These are phyloP conservation scores for Flagelloscypha sp. DNA, from an alignment of 768 basidiomycete genomes.

Conservation along the genomic window DNA sequence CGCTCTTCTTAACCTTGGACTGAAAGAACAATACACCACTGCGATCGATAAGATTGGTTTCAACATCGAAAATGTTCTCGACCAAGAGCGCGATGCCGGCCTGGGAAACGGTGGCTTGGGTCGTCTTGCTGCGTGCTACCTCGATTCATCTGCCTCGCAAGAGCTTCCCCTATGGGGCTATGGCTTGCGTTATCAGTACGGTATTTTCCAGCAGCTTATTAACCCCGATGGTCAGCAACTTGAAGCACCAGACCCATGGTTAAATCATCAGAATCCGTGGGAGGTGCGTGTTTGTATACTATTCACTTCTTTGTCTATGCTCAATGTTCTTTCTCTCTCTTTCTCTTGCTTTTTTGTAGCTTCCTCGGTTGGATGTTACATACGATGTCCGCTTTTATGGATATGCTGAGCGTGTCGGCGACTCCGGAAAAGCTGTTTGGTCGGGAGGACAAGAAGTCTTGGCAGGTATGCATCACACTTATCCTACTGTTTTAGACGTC, in stretches of 20 bases:
- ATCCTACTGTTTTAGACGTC: too few species aligned
- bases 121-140: slow-evolving; percentile 93
- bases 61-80: slow-evolving; percentile 78
- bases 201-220: slow-evolving; percentile 94
- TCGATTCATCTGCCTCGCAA: slow-evolving; percentile 86
- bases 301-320: slow-evolving; percentile 1
- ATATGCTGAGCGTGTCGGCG: slow-evolving; percentile 55
- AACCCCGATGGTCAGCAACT: slow-evolving; percentile 76
- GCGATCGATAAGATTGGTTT: slow-evolving; percentile 79
- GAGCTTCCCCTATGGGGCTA: slow-evolving; percentile 96
- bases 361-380: slow-evolving; percentile 75
- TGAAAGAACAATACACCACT: slow-evolving; percentile 67
- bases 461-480: too few species aligned
- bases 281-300: slow-evolving; percentile 30
- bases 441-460: slow-evolving; percentile 90
- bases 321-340: neutral
- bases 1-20: slow-evolving; percentile 79
- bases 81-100: slow-evolving; percentile 87
- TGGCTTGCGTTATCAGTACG: slow-evolving; percentile 86
- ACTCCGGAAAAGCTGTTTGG: slow-evolving; percentile 61
- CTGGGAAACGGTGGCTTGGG: slow-evolving; percentile 95
- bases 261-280: slow-evolving; percentile 84
- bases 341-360: slow-evolving; percentile 16
- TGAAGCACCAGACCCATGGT: slow-evolving; percentile 91
- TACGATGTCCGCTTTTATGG: slow-evolving; percentile 91